Conservation (phyloP, 495 filamentous ascomycete genomes). For the Ascobolus immersus region DNA sequence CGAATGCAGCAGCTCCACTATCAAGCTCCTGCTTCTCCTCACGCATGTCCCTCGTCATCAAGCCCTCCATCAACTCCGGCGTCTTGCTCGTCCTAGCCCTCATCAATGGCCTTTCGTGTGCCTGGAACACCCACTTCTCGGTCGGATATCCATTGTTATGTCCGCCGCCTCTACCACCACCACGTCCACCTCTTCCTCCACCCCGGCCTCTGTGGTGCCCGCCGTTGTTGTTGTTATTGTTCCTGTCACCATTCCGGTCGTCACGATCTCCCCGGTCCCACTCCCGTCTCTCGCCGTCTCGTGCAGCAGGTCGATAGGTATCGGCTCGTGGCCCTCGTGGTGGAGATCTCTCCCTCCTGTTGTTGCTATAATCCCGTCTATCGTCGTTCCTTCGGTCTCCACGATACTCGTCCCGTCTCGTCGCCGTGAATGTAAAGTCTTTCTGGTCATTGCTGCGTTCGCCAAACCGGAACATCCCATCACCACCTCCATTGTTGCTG, state of each 20-base stretch:
- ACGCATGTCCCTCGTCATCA: slow-evolving; percentile 6
- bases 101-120: slow-evolving; percentile 15
- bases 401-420: too few relatives aligned
- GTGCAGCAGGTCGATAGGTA: too few relatives aligned
- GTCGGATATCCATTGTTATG: slow-evolving; percentile 6
- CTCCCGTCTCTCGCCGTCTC: too few relatives aligned
- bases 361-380: too few relatives aligned
- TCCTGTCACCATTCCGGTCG: slow-evolving; percentile 3
- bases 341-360: too few relatives aligned
- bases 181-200: slow-evolving; percentile 4
- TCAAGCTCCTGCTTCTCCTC: slow-evolving; percentile 2
- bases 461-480: too few relatives aligned
- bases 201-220: slow-evolving; percentile 3
- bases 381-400: too few relatives aligned
- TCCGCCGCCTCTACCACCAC: slow-evolving; percentile 1
- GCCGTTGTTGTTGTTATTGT: background rate
- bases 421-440: too few relatives aligned
- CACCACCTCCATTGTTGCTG: too few relatives aligned
- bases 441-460: too few relatives aligned
- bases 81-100: slow-evolving; percentile 14
- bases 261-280: background rate
- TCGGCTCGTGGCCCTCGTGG: too few relatives aligned
- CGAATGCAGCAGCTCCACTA: slow-evolving; percentile 3
- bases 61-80: slow-evolving; percentile 13
- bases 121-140: too few relatives aligned